A percentile compares a stretch with the other conserved stretches of the same genome.
Evolutionary conservation across 805 yeast species (phyloP).

Genomic region (Komagataella mondaviorum): DNA sequence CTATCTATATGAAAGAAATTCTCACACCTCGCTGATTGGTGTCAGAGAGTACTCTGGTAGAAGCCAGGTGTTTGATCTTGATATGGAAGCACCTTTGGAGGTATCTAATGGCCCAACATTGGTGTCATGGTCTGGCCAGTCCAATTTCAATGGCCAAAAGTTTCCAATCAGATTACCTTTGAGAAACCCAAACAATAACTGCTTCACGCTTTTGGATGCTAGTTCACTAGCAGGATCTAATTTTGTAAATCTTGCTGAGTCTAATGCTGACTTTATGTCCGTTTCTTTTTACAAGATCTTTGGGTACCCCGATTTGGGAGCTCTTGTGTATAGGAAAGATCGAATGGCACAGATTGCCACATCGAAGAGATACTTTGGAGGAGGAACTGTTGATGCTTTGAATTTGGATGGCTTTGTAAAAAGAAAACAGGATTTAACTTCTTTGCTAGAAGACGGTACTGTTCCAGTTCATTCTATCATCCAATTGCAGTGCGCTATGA

Average conservation of each 20-base stretch:
- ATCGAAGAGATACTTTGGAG: constrained; percentile 24
- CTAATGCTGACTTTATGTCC: constrained; percentile 20
- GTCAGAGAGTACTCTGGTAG: constrained; percentile 14
- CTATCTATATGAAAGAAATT: constrained; percentile 17
- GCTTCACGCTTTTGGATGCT: constrained; percentile 22
- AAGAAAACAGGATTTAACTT: constrained; percentile 9
- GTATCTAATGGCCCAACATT: constrained; percentile 7
- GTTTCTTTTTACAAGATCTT: constrained; percentile 31
- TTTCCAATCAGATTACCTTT: constrained; percentile 14
- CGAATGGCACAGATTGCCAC: constrained; percentile 10
- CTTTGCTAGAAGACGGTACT: constrained; percentile 28
- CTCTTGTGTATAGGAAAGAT: constrained; percentile 19
- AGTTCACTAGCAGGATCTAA: constrained; percentile 21
- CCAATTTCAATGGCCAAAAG: constrained; percentile 27
- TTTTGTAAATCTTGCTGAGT: constrained; percentile 17
- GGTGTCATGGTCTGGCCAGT: constrained; percentile 28
- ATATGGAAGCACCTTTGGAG: background rate
- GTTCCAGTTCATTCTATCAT: constrained; percentile 26
- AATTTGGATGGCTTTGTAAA: constrained; percentile 12
- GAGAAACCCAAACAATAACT: constrained; percentile 1
- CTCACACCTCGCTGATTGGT: constrained; percentile 30
- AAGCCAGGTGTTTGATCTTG: constrained; percentile 6
- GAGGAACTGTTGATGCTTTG: constrained; percentile 30
- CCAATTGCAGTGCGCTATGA: constrained; percentile 21
- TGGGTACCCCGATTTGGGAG: constrained; percentile 32